Conservation (phyloP, 2,329 filamentous ascomycete species). For the Mycosphaerelloides madeirae region DNA sequence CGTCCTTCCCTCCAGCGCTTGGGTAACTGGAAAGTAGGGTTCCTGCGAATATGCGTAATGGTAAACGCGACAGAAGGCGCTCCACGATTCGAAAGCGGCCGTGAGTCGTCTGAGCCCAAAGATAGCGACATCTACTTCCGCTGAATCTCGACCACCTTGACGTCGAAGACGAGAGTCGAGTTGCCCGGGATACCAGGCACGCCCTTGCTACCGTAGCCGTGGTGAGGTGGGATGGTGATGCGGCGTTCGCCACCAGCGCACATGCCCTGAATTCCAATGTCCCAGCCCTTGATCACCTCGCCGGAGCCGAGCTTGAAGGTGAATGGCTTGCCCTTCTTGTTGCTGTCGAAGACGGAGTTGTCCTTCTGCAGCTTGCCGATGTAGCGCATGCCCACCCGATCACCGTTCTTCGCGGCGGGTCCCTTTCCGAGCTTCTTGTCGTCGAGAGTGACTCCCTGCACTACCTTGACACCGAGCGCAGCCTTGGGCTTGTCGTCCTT, state of each 20-base stretch:
- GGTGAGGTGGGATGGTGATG: slow-evolving; percentile 77
- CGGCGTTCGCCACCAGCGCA: slow-evolving; percentile 87
- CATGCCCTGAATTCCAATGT: slow-evolving; percentile 91
- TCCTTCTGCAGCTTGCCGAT: slow-evolving; percentile 88
- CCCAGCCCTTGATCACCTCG: slow-evolving; percentile 99
- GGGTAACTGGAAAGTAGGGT: slow-evolving; percentile 29
- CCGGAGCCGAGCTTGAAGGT: slow-evolving; percentile 89
- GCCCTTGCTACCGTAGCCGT: slow-evolving; percentile 81
- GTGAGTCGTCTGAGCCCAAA: neutral
- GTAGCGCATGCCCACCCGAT: slow-evolving; percentile 90
- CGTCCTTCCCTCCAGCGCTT: slow-evolving; percentile 37
- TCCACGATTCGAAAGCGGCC: neutral
- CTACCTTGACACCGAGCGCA: slow-evolving; percentile 65
- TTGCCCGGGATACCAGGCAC: slow-evolving; percentile 82
- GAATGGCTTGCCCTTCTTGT: slow-evolving; percentile 99
- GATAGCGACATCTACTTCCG: slow-evolving; percentile 14
- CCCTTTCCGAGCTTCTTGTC: slow-evolving; percentile 91
- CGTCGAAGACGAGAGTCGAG: slow-evolving; percentile 85
- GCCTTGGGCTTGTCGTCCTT: slow-evolving; percentile 45
- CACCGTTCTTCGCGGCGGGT: slow-evolving; percentile 80
- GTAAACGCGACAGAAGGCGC: neutral
- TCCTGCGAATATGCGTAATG: neutral
- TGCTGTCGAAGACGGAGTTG: slow-evolving; percentile 93
- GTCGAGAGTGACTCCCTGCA: slow-evolving; percentile 87
- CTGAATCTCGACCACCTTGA: slow-evolving; percentile 49